Evolutionary conservation across 352 stramenopile genomes (phyloP).

Genomic region (Pythium utonaiense): DNA sequence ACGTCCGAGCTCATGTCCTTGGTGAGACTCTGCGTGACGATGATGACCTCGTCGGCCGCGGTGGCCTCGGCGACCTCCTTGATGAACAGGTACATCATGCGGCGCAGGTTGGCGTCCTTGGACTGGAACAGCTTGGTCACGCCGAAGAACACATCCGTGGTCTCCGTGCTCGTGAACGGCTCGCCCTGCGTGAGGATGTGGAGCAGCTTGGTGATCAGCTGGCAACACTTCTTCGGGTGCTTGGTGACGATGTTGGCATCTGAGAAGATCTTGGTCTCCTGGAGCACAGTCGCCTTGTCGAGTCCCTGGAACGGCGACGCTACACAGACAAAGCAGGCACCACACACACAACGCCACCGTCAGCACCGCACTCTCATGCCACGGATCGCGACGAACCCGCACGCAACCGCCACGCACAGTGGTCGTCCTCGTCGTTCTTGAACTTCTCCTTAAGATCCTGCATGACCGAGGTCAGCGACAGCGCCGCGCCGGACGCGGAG

Average conservation of each 20-base stretch:
- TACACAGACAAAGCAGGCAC: no score
- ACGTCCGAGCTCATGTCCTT: slow-evolving; percentile 99
- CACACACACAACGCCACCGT: neutral
- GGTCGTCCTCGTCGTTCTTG: slow-evolving; percentile 97
- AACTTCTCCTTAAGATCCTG: slow-evolving; percentile 98
- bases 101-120: slow-evolving; percentile 95
- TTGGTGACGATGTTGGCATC: slow-evolving; percentile 96
- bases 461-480: slow-evolving; percentile 86
- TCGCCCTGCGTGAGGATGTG: slow-evolving; percentile 98
- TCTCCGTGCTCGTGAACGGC: slow-evolving; percentile 94
- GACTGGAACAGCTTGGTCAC: slow-evolving; percentile 99
- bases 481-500: slow-evolving; percentile 28
- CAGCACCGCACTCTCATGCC: neutral
- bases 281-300: slow-evolving; percentile 95
- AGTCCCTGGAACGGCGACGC: slow-evolving; percentile 92
- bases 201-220: slow-evolving; percentile 99
- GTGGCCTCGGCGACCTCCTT: slow-evolving; percentile 95
- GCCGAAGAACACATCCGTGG: slow-evolving; percentile 98
- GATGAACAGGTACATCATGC: slow-evolving; percentile 99
- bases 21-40: slow-evolving; percentile 98
- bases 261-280: slow-evolving; percentile 99
- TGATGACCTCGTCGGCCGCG: slow-evolving; percentile 96
- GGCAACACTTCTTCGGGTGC: slow-evolving; percentile 97
- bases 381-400: neutral
- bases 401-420: slow-evolving; percentile 37